Evolutionary conservation across 306 rosid genomes (phyloP), one percentile per base, ranked within the genome.

Genomic region (Sesbania bispinosa): DNA sequence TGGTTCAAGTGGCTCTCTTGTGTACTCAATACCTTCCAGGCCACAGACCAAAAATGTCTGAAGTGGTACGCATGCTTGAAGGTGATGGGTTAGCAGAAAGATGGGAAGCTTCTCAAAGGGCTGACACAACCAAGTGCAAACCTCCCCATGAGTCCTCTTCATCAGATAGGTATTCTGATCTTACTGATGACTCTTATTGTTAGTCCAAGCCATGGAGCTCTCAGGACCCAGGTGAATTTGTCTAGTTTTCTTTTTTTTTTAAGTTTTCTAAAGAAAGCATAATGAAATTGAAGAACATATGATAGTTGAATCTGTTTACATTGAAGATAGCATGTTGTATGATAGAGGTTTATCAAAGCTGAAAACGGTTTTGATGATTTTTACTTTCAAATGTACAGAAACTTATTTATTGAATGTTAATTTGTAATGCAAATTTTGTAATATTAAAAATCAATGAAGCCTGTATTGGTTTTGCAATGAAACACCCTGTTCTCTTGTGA

Each of bases 121-220:
- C 39, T 42, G 75, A 82, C 54, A 62, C 67, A 33, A 52, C 38
- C 0, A 83, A 83, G 20, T 83, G 19, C 38, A 76, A 76, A 75
- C 76, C n/a, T n/a, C n/a, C 71, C 1, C 76, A 83, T 10, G 84
- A 83, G 36, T 52, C 77, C 10, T 83, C 84, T 59, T 83, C 70
- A 33, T 83, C 87, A 65, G 87, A 83, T 83, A 75, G 87, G n/a
- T 83, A 75, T 67, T 93, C 97, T 10, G 98, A 93, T 79, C 94
- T 90, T 51, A 93, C 96, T 3, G 98, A 93, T 35, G 98, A 93
- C 59, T 93, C 98, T 62, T 93, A 4, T 73, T 93, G 65, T 74
- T 93, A 42, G 98, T 90, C 21, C 97, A 93, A 82, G 98, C 97
- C 72, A 93, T 93, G 97, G 98, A 93, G 70, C 97, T 93, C 52